Percentiles rank a stretch among this genome's conserved stretches.
Evolutionary conservation across 2,329 filamentous ascomycete genomes (phyloP).

Genomic region (Orbilia brochopaga): DNA sequence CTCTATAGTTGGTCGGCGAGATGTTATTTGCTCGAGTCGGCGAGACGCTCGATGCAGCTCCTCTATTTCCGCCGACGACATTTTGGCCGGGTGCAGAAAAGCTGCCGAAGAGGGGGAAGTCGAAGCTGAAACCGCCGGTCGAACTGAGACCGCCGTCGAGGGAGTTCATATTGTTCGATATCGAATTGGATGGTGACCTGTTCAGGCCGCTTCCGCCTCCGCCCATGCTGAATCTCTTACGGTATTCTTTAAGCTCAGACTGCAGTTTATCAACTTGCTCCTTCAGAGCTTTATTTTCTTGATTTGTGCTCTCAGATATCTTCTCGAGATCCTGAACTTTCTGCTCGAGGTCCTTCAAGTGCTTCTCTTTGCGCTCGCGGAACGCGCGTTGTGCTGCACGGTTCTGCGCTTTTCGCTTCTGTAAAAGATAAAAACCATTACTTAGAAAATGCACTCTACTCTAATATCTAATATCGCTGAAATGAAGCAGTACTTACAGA

Average conservation of each 20-base stretch:
- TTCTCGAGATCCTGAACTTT: constrained; percentile 80
- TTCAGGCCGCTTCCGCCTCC: constrained; percentile 59
- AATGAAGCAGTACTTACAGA: constrained; percentile 70
- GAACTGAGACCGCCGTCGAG: constrained; percentile 55
- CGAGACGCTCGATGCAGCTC: constrained; percentile 12
- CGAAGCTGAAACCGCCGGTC: constrained; percentile 74
- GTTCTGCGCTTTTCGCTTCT: constrained; percentile 97
- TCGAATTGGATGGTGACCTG: constrained; percentile 59
- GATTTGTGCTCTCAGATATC: constrained; percentile 77
- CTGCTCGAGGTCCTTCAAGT: constrained; percentile 80
- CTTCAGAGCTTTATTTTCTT: constrained; percentile 82
- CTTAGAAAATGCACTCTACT: constrained; percentile 54
- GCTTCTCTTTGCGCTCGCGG: constrained; percentile 92
- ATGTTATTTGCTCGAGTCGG: constrained; percentile 33
- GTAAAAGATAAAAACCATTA: constrained; percentile 15
- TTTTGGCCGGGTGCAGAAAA: constrained; percentile 58
- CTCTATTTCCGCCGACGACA: constrained; percentile 31
- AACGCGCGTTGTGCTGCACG: constrained; percentile 90
- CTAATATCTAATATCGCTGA: no score
- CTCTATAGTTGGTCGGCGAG: constrained; percentile 43
- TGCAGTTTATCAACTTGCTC: constrained; percentile 89
- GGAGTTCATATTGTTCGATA: constrained; percentile 60
- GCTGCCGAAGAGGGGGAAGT: constrained; percentile 91
- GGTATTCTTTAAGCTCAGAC: constrained; percentile 84
- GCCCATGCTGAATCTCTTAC: constrained; percentile 75